Evolutionary conservation across 495 filamentous ascomycete genomes (phyloP).

Genomic region (Neurospora sp.): DNA sequence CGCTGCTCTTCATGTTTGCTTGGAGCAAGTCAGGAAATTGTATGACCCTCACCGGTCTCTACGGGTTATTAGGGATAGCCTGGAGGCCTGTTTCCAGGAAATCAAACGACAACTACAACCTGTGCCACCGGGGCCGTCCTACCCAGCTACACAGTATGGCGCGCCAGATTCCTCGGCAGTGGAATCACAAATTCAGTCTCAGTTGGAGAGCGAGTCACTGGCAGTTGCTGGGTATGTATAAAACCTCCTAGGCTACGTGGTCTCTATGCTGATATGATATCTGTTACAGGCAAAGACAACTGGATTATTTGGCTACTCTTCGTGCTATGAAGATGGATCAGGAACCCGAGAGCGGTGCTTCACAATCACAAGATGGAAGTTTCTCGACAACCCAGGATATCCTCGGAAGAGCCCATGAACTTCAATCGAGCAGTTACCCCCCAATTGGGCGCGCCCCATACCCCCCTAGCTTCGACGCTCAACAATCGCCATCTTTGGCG

Average conservation of each 20-base stretch:
- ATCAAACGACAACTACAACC: neutral
- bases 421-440: neutral
- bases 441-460: neutral
- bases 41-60: neutral
- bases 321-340: neutral
- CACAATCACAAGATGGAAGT: neutral
- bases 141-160: neutral
- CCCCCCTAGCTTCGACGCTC: neutral
- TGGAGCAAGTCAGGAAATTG: neutral
- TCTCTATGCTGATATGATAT: neutral
- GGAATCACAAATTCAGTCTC: slow-evolving; percentile 18
- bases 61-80: neutral
- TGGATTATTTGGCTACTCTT: neutral
- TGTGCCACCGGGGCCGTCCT: neutral
- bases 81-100: neutral
- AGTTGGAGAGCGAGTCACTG: slow-evolving; percentile 17
- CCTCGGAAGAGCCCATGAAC: neutral
- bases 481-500: neutral
- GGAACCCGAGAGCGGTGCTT: neutral
- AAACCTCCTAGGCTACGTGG: neutral
- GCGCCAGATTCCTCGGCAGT: neutral
- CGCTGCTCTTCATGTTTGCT: neutral
- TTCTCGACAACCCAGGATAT: neutral
- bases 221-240: slow-evolving; percentile 5
- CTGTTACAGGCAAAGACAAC: neutral